Evolutionary conservation across 139 green algal species (phyloP).

Genomic region (Chlamydomonas sp.): DNA sequence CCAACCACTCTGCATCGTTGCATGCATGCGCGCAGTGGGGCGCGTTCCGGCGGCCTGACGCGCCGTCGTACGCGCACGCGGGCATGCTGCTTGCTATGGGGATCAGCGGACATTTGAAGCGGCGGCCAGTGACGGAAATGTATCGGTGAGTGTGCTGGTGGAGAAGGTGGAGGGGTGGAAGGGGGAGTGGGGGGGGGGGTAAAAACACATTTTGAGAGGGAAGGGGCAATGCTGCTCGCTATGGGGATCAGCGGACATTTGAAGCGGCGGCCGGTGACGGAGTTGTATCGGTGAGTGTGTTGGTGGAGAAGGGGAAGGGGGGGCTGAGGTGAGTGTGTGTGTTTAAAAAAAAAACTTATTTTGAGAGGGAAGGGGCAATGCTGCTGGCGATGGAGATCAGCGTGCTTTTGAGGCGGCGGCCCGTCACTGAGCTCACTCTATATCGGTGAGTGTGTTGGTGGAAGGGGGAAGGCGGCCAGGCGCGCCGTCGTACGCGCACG

Average conservation of each 20-base stretch:
- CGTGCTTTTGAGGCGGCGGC: constrained; percentile 43
- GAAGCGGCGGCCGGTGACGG: constrained; percentile 33
- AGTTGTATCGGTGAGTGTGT: constrained; percentile 34
- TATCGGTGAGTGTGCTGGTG: constrained; percentile 28
- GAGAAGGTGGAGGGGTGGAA: not conserved
- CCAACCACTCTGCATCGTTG: too few relatives aligned
- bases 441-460: constrained; percentile 27
- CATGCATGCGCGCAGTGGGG: too few relatives aligned
- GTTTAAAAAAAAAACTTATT: too few relatives aligned
- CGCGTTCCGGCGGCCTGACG: constrained; percentile 62
- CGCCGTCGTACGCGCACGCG: constrained; percentile 70
- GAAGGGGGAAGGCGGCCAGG: constrained; percentile 66
- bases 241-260: constrained; percentile 76
- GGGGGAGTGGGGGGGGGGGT: not conserved
- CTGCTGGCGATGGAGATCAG: constrained; percentile 86
- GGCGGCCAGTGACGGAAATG: constrained; percentile 39
- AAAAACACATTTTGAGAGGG: too few relatives aligned
- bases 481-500: constrained; percentile 68
- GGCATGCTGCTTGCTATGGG: constrained; percentile 88
- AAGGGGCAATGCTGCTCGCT: constrained; percentile 84
- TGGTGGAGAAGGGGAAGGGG: not conserved
- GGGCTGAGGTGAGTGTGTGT: not conserved
- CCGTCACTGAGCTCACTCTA: constrained; percentile 40
- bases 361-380: constrained; percentile 77
- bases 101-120: constrained; percentile 56